Base-by-base conservation (phyloP, 1,284 basidiomycete genomes). In the Coriolopsis trogii region DNA sequence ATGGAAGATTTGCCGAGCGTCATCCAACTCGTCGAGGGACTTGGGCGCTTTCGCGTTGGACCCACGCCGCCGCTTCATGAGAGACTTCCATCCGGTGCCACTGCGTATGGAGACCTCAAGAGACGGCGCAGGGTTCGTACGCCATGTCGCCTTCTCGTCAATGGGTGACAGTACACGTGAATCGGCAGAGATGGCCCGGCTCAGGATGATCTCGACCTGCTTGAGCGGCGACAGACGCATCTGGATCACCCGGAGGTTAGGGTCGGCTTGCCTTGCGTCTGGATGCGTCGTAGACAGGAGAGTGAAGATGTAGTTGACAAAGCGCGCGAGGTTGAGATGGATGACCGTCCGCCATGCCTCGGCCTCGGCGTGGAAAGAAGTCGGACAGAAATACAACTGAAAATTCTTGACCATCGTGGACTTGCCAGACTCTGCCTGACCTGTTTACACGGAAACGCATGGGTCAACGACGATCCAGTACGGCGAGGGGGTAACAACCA, bases 331-430 rank as follows among this genome's bases (percentile, higher is more conserved):
- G 63, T 85, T 85, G 59, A 85, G 76, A 59, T 83, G 79, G 46
- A 86, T 81, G 55, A 85, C 76, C 3, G 81, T 77, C 23, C 81
- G 75, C 82, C 83, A 86, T 38, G 78, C 71, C 45, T 76, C 77
- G 16, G 77, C 74, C 63, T 86, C 81, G 1, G 76, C 73, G 42
- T 75, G 67, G 62, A 87, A 84, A 1, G 82, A 73, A 52, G 76
- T 76, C 0, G 84, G 84, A 8, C 81, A 77, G 59, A 82, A 84
- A 51, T 78, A 73, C 15, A 85, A 69, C 57, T 85, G 81, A 58
- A 85, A 82, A 63, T 84, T 84, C 67, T 85, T 85, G 33, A 87
- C 69, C 41, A 84, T 74, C 0, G 84, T 85, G 0, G 82, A 85
- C 62, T 87, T 85, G 20, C 84, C 84, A 1, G 81, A 82, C 67